Evolutionary conservation across 192 early-diverging fungal species (phyloP).

Genomic region (Backusella sp.): DNA sequence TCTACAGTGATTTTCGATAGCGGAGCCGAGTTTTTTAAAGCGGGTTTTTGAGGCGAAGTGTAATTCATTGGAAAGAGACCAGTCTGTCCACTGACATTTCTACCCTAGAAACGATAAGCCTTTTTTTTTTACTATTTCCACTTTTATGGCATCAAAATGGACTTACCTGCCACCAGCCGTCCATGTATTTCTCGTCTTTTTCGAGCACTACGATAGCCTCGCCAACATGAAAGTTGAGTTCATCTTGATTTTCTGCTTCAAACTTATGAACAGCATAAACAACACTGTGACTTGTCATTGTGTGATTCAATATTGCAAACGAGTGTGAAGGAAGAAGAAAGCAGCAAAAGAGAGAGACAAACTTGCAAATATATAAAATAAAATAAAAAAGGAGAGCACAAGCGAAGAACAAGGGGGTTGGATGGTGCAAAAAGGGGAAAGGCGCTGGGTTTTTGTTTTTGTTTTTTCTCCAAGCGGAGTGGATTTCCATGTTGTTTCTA

Average conservation of each 20-base stretch:
- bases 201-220: slow-evolving; percentile 72
- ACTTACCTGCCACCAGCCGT: slow-evolving; percentile 79
- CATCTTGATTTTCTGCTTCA: slow-evolving; percentile 64
- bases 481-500: background rate
- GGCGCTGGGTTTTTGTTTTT: background rate
- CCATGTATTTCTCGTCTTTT: slow-evolving; percentile 65
- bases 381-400: background rate
- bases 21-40: background rate
- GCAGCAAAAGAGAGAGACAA: background rate
- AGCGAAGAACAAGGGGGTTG: background rate
- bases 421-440: background rate
- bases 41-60: slow-evolving; percentile 42
- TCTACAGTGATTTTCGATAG: background rate
- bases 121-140: background rate
- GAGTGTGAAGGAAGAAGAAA: background rate
- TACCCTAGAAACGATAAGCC: slow-evolving; percentile 47
- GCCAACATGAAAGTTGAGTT: slow-evolving; percentile 60
- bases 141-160: background rate
- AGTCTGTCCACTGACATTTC: slow-evolving; percentile 56
- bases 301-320: background rate
- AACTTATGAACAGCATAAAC: slow-evolving; percentile 59
- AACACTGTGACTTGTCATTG: slow-evolving; percentile 28
- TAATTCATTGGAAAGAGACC: slow-evolving; percentile 77
- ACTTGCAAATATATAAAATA: background rate
- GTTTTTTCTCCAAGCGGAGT: background rate